Conservation (phyloP, 1,284 basidiomycete genomes). For the Afroboletus lepidellus region DNA sequence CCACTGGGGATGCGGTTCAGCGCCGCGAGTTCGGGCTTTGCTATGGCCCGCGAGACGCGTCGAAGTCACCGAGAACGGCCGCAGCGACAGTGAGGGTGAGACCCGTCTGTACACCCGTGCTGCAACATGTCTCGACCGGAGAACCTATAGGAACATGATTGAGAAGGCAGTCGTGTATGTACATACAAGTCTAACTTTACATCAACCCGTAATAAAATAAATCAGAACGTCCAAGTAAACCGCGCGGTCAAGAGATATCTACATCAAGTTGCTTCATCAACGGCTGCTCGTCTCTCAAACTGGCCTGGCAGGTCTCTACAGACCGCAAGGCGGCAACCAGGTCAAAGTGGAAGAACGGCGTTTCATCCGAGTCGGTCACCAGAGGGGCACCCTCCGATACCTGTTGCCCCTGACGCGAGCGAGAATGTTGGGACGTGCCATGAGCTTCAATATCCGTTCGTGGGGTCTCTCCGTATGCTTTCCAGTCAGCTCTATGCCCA, state of each 20-base stretch:
- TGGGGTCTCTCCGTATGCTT: constrained; percentile 8
- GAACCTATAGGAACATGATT: constrained; percentile 10
- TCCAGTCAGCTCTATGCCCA: constrained; percentile 32
- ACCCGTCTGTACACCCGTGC: neutral
- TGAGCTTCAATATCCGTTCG: constrained; percentile 39
- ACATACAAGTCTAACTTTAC: too few relatives aligned
- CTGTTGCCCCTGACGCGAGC: constrained; percentile 1
- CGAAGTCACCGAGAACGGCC: too few relatives aligned
- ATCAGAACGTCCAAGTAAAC: too few relatives aligned
- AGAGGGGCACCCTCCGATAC: constrained; percentile 38
- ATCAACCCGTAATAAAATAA: too few relatives aligned
- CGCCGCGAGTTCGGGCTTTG: too few relatives aligned
- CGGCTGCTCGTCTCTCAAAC: constrained; percentile 8
- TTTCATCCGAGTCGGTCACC: constrained; percentile 54
- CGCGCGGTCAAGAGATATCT: neutral
- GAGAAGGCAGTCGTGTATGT: neutral
- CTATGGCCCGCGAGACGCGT: too few relatives aligned
- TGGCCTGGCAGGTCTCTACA: constrained; percentile 47
- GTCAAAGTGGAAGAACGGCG: constrained; percentile 89
- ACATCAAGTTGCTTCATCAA: constrained; percentile 14
- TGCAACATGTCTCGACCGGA: constrained; percentile 3
- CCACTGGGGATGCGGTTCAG: too few relatives aligned
- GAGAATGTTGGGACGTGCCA: constrained; percentile 25
- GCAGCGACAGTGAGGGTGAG: constrained; percentile 1
- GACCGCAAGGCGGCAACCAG: constrained; percentile 69